Percentiles rank a stretch among this genome's conserved stretches.
Evolutionary conservation across 495 filamentous ascomycete species (phyloP).

Genomic region (Coniosporium apollinis): DNA sequence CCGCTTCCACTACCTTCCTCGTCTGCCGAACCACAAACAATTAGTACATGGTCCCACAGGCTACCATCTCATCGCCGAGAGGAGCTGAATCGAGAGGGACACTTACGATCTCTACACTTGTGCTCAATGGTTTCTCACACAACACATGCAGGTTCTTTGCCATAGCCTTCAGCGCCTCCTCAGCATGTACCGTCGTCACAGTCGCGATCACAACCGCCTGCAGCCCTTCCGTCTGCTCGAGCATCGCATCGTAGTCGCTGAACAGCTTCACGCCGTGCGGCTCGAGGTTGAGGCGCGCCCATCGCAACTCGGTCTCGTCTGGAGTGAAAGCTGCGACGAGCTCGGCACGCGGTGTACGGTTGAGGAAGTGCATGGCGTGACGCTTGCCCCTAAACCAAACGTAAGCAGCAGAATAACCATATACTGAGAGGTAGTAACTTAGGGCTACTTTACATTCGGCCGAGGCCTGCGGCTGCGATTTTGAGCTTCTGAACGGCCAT

Average conservation of each 20-base stretch:
- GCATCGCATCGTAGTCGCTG: conserved; percentile 39
- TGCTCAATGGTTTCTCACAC: conserved; percentile 39
- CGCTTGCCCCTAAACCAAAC: too few species aligned
- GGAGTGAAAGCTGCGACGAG: conserved; percentile 12
- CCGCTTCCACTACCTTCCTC: conserved; percentile 36
- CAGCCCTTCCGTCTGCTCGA: conserved; percentile 35
- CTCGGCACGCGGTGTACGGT: conserved; percentile 8
- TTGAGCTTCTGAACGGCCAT: too few species aligned
- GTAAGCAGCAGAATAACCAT: too few species aligned
- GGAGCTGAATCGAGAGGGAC: background rate
- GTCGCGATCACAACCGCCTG: conserved; percentile 36
- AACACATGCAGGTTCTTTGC: conserved; percentile 35
- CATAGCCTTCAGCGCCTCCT: conserved; percentile 40
- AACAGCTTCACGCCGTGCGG: conserved; percentile 20
- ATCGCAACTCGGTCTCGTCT: conserved; percentile 7
- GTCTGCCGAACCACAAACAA: too few species aligned
- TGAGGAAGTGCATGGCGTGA: conserved; percentile 11
- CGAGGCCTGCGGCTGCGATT: conserved; percentile 11
- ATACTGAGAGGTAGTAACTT: too few species aligned
- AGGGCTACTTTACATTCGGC: too few species aligned
- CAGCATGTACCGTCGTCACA: conserved; percentile 38
- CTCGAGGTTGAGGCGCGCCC: conserved; percentile 6
- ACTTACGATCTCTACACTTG: conserved; percentile 35
- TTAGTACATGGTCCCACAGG: too few species aligned
- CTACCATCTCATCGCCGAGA: too few species aligned